These are phyloP conservation scores for Vanrija pseudolonga DNA, from an alignment of 1,284 basidiomycete genomes.

Conservation along the genomic window DNA sequence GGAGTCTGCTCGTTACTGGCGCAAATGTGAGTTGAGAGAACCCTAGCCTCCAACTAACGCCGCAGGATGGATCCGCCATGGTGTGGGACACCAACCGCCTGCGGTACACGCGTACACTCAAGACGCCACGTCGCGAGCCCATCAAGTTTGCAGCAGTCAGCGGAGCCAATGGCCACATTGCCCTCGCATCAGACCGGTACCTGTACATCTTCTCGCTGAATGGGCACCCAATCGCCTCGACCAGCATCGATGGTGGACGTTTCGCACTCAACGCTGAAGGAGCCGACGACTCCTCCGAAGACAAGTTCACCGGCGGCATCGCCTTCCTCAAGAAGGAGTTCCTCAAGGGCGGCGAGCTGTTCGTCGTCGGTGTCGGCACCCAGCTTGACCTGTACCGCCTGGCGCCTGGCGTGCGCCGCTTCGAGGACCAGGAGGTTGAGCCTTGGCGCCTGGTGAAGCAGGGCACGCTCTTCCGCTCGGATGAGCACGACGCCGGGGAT, in stretches of 20 bases:
- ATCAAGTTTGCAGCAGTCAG: constrained; percentile 74
- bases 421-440: constrained; percentile 28
- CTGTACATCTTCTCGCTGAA: constrained; percentile 48
- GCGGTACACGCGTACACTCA: constrained; percentile 69
- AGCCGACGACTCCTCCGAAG: constrained; percentile 6
- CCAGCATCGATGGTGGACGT: constrained; percentile 20
- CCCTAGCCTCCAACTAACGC: not conserved
- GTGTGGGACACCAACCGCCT: constrained; percentile 88
- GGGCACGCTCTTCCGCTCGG: constrained; percentile 32
- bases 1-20: constrained; percentile 81
- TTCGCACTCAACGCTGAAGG: constrained; percentile 4
- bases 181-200: constrained; percentile 32
- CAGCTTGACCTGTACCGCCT: constrained; percentile 29
- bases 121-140: constrained; percentile 57
- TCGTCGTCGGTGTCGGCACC: constrained; percentile 40
- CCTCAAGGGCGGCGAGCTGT: constrained; percentile 34
- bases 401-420: constrained; percentile 26
- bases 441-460: constrained; percentile 43
- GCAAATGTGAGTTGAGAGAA: constrained; percentile 52
- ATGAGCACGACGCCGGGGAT: constrained; percentile 20
- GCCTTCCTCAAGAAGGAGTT: constrained; percentile 45
- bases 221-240: constrained; percentile 45
- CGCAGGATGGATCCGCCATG: constrained; percentile 69
- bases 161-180: constrained; percentile 64
- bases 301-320: constrained; percentile 41